These are phyloP conservation scores for Zizania latifolia DNA, from an alignment of 176 grass and related monocot species.

Conservation along the genomic window DNA sequence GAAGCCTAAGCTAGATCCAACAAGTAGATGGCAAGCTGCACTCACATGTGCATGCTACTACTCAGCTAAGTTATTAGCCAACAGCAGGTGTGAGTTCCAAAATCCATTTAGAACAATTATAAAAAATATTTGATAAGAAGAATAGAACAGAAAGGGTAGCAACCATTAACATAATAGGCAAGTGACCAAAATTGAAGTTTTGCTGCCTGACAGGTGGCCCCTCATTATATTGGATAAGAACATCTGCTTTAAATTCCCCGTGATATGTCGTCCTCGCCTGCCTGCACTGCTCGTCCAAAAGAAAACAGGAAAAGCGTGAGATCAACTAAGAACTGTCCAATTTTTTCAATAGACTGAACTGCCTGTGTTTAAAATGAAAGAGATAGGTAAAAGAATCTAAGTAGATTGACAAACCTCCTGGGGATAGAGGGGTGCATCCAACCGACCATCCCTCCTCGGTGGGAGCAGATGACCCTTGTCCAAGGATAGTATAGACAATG, in stretches of 20 bases:
- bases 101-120: slow-evolving; percentile 1
- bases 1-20: background rate
- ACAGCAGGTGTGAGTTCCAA: background rate
- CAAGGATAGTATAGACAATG: slow-evolving; percentile 49
- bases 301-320: slow-evolving; percentile 24
- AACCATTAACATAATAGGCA: slow-evolving; percentile 97
- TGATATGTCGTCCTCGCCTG: slow-evolving; percentile 58
- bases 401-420: slow-evolving; percentile 47
- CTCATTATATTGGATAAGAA: slow-evolving; percentile 51
- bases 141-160: slow-evolving; percentile 13
- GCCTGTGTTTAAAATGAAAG: background rate
- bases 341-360: background rate
- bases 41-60: background rate
- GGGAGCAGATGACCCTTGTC: slow-evolving; percentile 49
- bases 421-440: slow-evolving; percentile 47
- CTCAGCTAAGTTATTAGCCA: background rate
- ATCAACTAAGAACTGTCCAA: background rate
- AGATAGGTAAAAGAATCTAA: background rate
- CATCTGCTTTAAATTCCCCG: slow-evolving; percentile 57
- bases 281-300: slow-evolving; percentile 60
- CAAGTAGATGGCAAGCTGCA: background rate
- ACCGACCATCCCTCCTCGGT: slow-evolving; percentile 41
- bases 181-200: slow-evolving; percentile 64
- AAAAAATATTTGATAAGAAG: background rate
- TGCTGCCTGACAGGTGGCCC: slow-evolving; percentile 52